Base-by-base conservation (phyloP, 768 basidiomycete species). In the Dacryopinax spathularia region DNA sequence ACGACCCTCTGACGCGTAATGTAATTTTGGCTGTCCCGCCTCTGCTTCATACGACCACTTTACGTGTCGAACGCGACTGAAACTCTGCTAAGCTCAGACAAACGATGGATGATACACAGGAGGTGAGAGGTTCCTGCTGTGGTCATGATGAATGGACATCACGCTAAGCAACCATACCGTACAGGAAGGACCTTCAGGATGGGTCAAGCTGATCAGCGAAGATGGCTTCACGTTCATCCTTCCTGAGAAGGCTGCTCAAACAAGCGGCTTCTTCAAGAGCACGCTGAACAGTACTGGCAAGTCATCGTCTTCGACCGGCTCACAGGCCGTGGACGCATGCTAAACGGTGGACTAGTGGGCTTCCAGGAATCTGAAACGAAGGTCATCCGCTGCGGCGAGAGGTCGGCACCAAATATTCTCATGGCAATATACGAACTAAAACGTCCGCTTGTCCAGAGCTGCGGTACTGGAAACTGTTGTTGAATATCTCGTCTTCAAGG, bases 401-500 rank as follows among this genome's bases (percentile, higher is more conserved):
- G 90, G 90, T 88, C 68, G 39, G 25, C 36, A 12, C 31, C 36
- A 27, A 63, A 56, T 59, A n/a, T 65, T 31, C 56, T 60, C 12
- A 18, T 10, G 2, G 31, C 27, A 25, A 20, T 33, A n/a, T 15
- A 18, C 48, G 59, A 36, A 12, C 31, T 34, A 20, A 10, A 31
- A 10, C 22, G 12, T 59, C 56, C 12, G 15, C 41, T 27, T 13
- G 9, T 65, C 12, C 68, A 80, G 79, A 31, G 79, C 76, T 1
- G 80, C 87, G 27, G 85, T 95, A 34, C 82, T 90, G 1, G 89
- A 93, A 74, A 93, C 91, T 71, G 78, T 95, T 61, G 80, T 91
- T 39, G 93, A 97, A 73, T 96, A 91, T 71, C 88, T 95, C 76
- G 77, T 82, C 33, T 93, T 88, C 79, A 93, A 88, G 75, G 77